Base-by-base conservation (phyloP, 2,329 filamentous ascomycete genomes). In the Beauveria brongniartii region DNA sequence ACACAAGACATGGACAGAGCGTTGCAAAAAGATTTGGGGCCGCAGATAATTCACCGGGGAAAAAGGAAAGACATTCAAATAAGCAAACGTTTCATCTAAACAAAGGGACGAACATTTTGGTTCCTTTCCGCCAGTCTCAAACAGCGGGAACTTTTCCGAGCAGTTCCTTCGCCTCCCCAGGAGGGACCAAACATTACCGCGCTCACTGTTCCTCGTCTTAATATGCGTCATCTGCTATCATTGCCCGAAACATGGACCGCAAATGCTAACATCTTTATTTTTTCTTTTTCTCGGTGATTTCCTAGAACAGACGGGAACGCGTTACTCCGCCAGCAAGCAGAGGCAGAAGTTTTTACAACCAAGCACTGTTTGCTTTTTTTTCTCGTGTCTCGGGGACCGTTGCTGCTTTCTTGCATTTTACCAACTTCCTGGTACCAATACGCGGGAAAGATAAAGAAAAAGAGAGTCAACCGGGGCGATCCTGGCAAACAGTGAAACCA, bases 401-500 rank as follows among this genome's bases (percentile, higher is more conserved):
- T 37, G 34, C 34, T 37, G 34, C 34, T 37, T 37, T 37, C 34
- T 37, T 37, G 34, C 34, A 37, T 37, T 37, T 37, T 1, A 37
- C 34, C 34, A 37, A 37, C 16, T 37, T 37, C 34, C 34, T 37
- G 34, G 34, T 37, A 37, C 34, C 12, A 37, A 37, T 16, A 37
- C 34, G 34, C 34, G 34, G 5, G 40, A 37, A 37, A 37, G 20
- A 47, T 10, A 47, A 47, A 40, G 28, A 50, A 20, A 47, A 41
- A 57, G 10, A 48, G 24, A 28, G 22, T 40, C 8, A 18, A 20
- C 41, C 18, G 28, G 3, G 37, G 26, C 24, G 28, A 20, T 28
- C 28, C 44, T 8, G 26, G 44, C 52, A 34, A 37, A 50, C 20
- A 34, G 16, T 18, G 46, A 46, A 53, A 75, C 75, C 71, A 85